These are phyloP conservation scores for Silene coronaria DNA, from an alignment of 179 eudicot species.

Conservation along the genomic window DNA sequence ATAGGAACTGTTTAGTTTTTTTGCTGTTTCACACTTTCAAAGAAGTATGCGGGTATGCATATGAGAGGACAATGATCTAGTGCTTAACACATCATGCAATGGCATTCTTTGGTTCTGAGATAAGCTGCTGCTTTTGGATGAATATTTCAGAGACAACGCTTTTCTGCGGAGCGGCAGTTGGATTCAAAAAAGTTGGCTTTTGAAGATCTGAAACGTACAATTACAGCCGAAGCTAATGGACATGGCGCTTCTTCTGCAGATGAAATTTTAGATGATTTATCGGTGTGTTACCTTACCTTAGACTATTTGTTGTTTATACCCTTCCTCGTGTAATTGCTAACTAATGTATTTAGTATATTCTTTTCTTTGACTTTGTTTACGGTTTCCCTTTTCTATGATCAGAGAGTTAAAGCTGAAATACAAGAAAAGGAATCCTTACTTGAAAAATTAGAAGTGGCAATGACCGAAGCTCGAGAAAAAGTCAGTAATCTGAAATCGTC, in stretches of 20 bases:
- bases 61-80: background rate
- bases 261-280: slow-evolving; percentile 67
- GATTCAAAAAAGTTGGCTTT: slow-evolving; percentile 44
- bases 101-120: slow-evolving; percentile 7
- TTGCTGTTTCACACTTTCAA: background rate
- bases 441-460: slow-evolving; percentile 32
- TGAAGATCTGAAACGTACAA: slow-evolving; percentile 54
- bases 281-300: slow-evolving; percentile 37
- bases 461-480: slow-evolving; percentile 47
- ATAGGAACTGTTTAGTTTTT: background rate
- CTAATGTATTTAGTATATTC: background rate
- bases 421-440: slow-evolving; percentile 45
- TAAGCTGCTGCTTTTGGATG: slow-evolving; percentile 7
- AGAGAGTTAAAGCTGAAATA: slow-evolving; percentile 52
- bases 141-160: slow-evolving; percentile 52
- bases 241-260: slow-evolving; percentile 53
- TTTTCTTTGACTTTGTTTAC: slow-evolving; percentile 16
- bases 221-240: slow-evolving; percentile 47
- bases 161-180: slow-evolving; percentile 33
- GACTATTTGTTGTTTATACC: background rate
- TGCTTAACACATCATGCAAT: slow-evolving; percentile 1
- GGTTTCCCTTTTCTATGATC: slow-evolving; percentile 22
- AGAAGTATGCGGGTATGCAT: background rate
- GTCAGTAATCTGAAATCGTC: slow-evolving; percentile 46
- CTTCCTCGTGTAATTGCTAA: background rate